Evolutionary conservation across 768 basidiomycete genomes (phyloP).

Genomic region (Pluteus cervinus): DNA sequence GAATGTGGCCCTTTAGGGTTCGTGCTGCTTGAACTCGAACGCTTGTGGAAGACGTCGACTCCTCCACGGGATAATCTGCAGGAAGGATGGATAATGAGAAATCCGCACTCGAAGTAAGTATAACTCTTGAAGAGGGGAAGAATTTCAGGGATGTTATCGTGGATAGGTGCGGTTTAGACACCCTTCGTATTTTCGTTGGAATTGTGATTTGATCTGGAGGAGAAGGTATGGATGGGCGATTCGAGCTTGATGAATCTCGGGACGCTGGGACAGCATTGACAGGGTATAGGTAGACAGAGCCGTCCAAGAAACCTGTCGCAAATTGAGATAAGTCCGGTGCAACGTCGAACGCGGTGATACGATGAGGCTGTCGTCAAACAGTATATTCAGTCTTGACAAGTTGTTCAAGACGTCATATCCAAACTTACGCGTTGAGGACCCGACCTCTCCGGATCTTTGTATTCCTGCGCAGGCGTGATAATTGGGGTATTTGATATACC

Average conservation of each 20-base stretch:
- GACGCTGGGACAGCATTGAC: too few relatives aligned
- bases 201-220: slow-evolving; percentile 18
- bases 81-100: slow-evolving; percentile 63
- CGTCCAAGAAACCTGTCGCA: slow-evolving; percentile 56
- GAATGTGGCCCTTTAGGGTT: slow-evolving; percentile 59
- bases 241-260: too few relatives aligned
- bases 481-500: slow-evolving; percentile 42
- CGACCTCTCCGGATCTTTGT: slow-evolving; percentile 38
- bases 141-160: slow-evolving; percentile 51
- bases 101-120: slow-evolving; percentile 65
- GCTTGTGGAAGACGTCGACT: too few relatives aligned
- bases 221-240: too few relatives aligned
- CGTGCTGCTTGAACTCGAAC: slow-evolving; percentile 38
- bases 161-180: slow-evolving; percentile 42
- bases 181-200: slow-evolving; percentile 21
- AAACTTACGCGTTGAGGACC: slow-evolving; percentile 32
- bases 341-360: slow-evolving; percentile 61
- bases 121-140: slow-evolving; percentile 68
- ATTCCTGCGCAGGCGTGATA: slow-evolving; percentile 44
- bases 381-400: background rate
- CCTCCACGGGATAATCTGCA: too few relatives aligned
- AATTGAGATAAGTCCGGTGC: slow-evolving; percentile 53
- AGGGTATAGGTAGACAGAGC: slow-evolving; percentile 47
- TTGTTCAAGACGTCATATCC: background rate
- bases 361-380: slow-evolving; percentile 32